Conservation (phyloP, 805 yeast species). For the Cyberlindnera euphorbiiphila region DNA sequence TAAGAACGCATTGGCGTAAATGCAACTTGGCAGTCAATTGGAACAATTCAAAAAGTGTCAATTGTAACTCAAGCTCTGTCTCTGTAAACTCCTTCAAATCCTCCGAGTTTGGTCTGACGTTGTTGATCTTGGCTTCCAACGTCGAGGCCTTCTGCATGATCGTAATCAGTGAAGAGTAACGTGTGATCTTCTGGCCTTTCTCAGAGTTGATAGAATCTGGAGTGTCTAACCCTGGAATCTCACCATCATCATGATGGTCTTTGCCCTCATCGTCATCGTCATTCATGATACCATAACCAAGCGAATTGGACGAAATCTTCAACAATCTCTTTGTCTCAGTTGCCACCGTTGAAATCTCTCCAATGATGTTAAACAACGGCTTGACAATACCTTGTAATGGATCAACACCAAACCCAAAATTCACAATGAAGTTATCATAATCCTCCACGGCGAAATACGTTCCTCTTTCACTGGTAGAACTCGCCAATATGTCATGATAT, state of each 20-base stretch:
- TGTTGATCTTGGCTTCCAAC: slow-evolving; percentile 47
- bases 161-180: slow-evolving; percentile 33
- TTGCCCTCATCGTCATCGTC: slow-evolving; percentile 22
- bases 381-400: slow-evolving; percentile 73
- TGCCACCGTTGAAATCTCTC: slow-evolving; percentile 62
- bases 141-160: slow-evolving; percentile 34
- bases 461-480: slow-evolving; percentile 55
- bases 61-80: slow-evolving; percentile 58
- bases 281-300: slow-evolving; percentile 26
- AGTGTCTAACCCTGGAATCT: slow-evolving; percentile 26
- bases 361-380: slow-evolving; percentile 60
- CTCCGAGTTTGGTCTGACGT: slow-evolving; percentile 47
- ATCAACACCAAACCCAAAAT: slow-evolving; percentile 46
- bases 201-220: slow-evolving; percentile 21
- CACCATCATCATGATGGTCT: slow-evolving; percentile 7
- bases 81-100: slow-evolving; percentile 38
- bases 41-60: slow-evolving; percentile 67
- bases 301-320: slow-evolving; percentile 27
- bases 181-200: slow-evolving; percentile 24
- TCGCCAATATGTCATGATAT: slow-evolving; percentile 72
- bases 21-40: slow-evolving; percentile 67
- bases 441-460: slow-evolving; percentile 61
- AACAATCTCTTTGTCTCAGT: slow-evolving; percentile 43
- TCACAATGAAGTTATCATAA: slow-evolving; percentile 40
- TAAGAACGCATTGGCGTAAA: slow-evolving; percentile 59